A percentile compares a stretch with the other conserved stretches of the same genome.
These are phyloP conservation scores for Microsporum ferrugineum DNA, from an alignment of 2,329 filamentous ascomycete genomes.

Conservation along the genomic window DNA sequence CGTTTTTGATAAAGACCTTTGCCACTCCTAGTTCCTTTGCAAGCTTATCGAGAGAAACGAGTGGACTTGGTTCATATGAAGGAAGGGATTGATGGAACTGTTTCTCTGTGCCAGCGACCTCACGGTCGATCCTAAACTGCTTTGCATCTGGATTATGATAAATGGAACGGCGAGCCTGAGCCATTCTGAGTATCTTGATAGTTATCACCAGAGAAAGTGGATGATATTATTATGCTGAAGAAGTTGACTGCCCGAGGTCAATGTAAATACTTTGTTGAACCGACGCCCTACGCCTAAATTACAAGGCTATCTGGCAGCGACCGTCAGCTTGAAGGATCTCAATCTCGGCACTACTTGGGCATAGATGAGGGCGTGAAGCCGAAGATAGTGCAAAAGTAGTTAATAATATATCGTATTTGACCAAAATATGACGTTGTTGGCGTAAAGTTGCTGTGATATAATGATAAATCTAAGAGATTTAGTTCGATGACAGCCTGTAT, in stretches of 20 bases:
- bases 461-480: background rate
- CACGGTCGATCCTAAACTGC: constrained; percentile 8
- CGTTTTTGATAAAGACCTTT: constrained; percentile 57
- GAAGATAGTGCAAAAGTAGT: background rate
- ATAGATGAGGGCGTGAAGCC: background rate
- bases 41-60: constrained; percentile 43
- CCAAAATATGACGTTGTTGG: background rate
- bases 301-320: background rate
- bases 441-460: background rate
- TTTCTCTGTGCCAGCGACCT: constrained; percentile 17
- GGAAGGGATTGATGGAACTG: constrained; percentile 50
- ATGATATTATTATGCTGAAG: too few relatives aligned
- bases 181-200: background rate
- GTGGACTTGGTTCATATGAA: constrained; percentile 44
- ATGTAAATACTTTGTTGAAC: background rate
- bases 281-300: background rate
- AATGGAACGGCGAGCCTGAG: background rate
- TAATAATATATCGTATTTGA: background rate
- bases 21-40: constrained; percentile 48
- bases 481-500: background rate
- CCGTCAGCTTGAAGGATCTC: background rate
- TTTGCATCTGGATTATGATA: constrained; percentile 11
- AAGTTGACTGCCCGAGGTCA: background rate
- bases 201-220: background rate
- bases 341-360: background rate